A percentile compares a stretch with the other conserved stretches of the same genome.
Evolutionary conservation across 106 monocot species (phyloP).

Genomic region (Alisma plantagoaquatica): DNA sequence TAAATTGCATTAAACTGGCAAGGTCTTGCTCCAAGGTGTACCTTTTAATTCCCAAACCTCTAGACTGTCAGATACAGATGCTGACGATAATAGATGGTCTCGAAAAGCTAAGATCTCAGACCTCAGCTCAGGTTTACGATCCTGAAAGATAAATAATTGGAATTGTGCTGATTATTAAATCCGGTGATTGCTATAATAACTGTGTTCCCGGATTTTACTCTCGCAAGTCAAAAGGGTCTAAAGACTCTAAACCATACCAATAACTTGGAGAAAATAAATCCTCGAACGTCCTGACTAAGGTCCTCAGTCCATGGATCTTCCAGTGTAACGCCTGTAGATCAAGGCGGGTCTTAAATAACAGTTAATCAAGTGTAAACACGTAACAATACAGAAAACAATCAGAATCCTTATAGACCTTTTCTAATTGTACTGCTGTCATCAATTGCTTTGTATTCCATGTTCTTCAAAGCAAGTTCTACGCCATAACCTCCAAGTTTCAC

Average conservation of each 20-base stretch:
- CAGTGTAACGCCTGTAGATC: conserved; percentile 49
- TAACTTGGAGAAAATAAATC: conserved; percentile 97
- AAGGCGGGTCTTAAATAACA: no score
- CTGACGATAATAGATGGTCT: conserved; percentile 81
- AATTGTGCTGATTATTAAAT: not conserved
- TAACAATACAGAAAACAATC: no score
- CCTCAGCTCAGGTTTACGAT: conserved; percentile 79
- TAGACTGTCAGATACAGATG: conserved; percentile 68
- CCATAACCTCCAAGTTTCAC: conserved; percentile 90
- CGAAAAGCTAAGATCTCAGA: conserved; percentile 79
- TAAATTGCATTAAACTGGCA: not conserved
- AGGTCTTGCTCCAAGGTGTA: conserved; percentile 4
- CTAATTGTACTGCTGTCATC: conserved; percentile 82
- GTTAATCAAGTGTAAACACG: not conserved
- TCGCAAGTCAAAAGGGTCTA: not conserved
- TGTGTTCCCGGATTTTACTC: not conserved
- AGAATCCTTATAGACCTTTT: conserved; percentile 41
- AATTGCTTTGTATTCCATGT: conserved; percentile 99
- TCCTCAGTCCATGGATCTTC: conserved; percentile 88
- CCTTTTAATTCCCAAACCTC: conserved; percentile 99
- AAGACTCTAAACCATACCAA: conserved; percentile 41
- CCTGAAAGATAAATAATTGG: conserved; percentile 24
- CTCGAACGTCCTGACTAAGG: conserved; percentile 90
- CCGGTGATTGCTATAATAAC: not conserved
- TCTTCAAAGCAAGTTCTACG: conserved; percentile 95